Base-by-base conservation (phyloP, 2,329 filamentous ascomycete species). In the Lecanicillium sp. region DNA sequence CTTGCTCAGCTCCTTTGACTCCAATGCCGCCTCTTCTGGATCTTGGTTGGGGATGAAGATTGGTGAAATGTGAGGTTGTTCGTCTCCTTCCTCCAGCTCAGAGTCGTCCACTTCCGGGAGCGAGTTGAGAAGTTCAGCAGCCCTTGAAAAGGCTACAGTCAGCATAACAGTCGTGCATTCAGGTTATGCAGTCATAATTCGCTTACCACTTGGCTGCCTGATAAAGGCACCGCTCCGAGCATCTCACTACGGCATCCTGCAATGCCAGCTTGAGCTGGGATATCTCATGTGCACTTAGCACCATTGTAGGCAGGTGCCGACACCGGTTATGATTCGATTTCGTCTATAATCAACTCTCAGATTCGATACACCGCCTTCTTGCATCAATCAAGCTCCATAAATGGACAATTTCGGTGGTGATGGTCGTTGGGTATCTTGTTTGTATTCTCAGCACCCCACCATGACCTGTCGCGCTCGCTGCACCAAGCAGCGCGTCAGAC, bases 181-280 rank as follows among this genome's bases (percentile, higher is more conserved):
- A 33, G 31, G 10, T 1, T 1, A 29, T 2, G 4, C 11, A 13
- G 13, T 2, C n/a, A 13, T 6, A 12, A 17, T 8, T 3, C 35
- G 35, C 52, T 41, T 59, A 95, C 92, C 92, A 98, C 79, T 97
- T 97, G 19, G 92, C 83, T 6, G 90, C 92, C 54, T 96, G 89
- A 56, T 96, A 97, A 11, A 98, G 74, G 60, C 92, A 95, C 59
- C 92, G 74, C 58, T 98, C 92, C 2, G 88, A 94, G 65, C 89
- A 97, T 57, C 88, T 88, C 17, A 92, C 73, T 3, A 92, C 82
- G 20, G 90, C 87, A 53, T 88, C 83, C 58, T 94, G 87, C 31
- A 96, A 72, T 25, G 86, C 78, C 28, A 72, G 74, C 54, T 83
- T 79, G 44, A 94, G 69, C 55, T 87, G 81, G 36, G 68, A 63